Conservation (phyloP, 78 protist species). For the Cavenderia fasciculata region DNA sequence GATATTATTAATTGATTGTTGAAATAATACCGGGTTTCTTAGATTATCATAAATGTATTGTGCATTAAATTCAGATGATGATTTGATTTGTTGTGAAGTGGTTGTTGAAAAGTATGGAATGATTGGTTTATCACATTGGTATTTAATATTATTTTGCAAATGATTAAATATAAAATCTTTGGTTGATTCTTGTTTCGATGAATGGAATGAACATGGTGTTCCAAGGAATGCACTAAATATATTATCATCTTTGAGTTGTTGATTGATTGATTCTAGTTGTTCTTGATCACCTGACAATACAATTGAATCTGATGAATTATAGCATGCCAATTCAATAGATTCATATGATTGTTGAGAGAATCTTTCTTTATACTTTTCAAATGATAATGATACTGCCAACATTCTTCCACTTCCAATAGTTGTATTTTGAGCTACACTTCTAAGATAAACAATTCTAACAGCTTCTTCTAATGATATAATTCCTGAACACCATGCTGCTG, state of each 20-base stretch:
- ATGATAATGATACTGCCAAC: conserved; percentile 12
- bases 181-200: conserved; percentile 3
- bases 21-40: neutral
- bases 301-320: conserved; percentile 15
- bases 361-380: neutral
- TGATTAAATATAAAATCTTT: neutral
- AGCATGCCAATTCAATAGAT: conserved; percentile 20
- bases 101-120: conserved; percentile 31
- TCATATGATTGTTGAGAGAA: neutral
- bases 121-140: neutral
- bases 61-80: neutral
- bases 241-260: neutral
- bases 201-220: conserved; percentile 20
- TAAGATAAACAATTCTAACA: neutral
- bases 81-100: too few species aligned
- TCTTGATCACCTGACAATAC: conserved; percentile 14
- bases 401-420: conserved; percentile 65
- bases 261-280: neutral
- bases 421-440: conserved; percentile 2
- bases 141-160: neutral
- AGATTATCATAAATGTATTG: neutral
- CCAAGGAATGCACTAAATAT: neutral
- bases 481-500: conserved; percentile 15
- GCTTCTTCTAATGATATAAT: neutral
- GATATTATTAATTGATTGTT: neutral